Evolutionary conservation across 2,329 filamentous ascomycete genomes (phyloP).

Genomic region (Ambrosiella xylebori): DNA sequence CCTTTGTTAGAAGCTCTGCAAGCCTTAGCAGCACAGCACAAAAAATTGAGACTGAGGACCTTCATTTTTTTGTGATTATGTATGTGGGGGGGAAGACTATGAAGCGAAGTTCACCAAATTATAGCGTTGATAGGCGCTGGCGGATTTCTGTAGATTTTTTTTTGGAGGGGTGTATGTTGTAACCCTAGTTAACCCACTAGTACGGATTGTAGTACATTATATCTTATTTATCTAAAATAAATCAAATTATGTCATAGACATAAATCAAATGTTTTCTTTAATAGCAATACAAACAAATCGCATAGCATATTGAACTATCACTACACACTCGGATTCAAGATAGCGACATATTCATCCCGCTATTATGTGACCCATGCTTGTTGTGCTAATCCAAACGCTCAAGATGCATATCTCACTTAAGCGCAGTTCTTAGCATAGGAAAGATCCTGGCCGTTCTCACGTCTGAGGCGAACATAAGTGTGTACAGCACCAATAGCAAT

Average conservation of each 20-base stretch:
- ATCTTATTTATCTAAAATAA: too few relatives aligned
- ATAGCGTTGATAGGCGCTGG: not conserved
- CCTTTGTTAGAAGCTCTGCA: conserved; percentile 69
- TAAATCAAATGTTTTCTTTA: not conserved
- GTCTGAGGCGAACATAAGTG: conserved; percentile 11
- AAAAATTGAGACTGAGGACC: conserved; percentile 85
- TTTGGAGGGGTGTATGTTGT: not conserved
- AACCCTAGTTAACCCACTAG: not conserved
- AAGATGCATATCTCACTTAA: not conserved
- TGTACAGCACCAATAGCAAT: conserved; percentile 10
- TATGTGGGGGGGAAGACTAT: not conserved
- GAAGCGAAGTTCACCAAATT: not conserved
- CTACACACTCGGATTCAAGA: not conserved
- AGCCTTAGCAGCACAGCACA: conserved; percentile 87
- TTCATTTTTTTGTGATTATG: conserved; percentile 47
- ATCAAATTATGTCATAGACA: too few relatives aligned
- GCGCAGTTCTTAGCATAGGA: conserved; percentile 6
- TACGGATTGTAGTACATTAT: too few relatives aligned
- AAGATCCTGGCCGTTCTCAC: not conserved
- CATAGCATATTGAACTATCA: not conserved
- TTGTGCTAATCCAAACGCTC: not conserved
- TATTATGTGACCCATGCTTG: conserved; percentile 5
- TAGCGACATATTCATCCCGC: conserved; percentile 2
- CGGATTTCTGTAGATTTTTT: conserved; percentile 6
- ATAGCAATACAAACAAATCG: not conserved